Percentiles rank a stretch among this genome's conserved stretches.
phyloP scores from a whole-genome alignment of 306 rosid genomes.

The Hippophae rhamnoides region DNA sequence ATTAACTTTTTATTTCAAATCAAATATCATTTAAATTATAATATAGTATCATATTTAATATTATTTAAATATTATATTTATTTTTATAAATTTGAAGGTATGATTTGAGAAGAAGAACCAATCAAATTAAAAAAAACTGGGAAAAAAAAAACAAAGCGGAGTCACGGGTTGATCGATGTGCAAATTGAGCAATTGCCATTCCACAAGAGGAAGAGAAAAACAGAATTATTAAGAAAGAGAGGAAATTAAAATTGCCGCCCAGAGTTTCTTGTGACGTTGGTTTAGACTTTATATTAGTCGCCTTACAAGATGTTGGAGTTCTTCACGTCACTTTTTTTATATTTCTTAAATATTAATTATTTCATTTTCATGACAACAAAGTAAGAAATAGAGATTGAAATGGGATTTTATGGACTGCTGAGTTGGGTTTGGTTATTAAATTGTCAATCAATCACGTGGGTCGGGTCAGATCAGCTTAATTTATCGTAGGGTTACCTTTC shows the following conservation, averaged over 20 bases:
- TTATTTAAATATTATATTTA: too few relatives aligned
- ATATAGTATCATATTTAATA: too few relatives aligned
- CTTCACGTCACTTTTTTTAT: conserved; percentile 67
- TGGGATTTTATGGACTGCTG: conserved; percentile 22
- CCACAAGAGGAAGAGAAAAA: conserved; percentile 9
- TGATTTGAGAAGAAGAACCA: too few relatives aligned
- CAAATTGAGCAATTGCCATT: conserved; percentile 9
- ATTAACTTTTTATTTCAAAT: too few relatives aligned
- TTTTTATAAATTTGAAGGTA: too few relatives aligned
- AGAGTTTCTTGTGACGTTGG: conserved; percentile 54
- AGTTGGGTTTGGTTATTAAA: conserved; percentile 18
- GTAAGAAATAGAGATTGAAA: conserved; percentile 24
- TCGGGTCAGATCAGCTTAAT: conserved; percentile 26
- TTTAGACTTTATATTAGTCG: conserved; percentile 20
- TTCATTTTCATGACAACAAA: conserved; percentile 18
- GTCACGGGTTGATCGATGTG: conserved; percentile 1
- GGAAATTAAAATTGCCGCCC: conserved; percentile 41
- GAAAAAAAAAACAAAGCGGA: too few relatives aligned
- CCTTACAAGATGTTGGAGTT: conserved; percentile 50
- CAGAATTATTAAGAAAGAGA: background rate
- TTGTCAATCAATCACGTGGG: conserved; percentile 95
- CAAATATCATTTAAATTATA: too few relatives aligned
- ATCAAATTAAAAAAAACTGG: too few relatives aligned
- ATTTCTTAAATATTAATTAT: background rate
- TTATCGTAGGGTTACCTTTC: conserved; percentile 19